phyloP scores from a whole-genome alignment of 2,329 filamentous ascomycete genomes.

The Alternaria postmessia region DNA sequence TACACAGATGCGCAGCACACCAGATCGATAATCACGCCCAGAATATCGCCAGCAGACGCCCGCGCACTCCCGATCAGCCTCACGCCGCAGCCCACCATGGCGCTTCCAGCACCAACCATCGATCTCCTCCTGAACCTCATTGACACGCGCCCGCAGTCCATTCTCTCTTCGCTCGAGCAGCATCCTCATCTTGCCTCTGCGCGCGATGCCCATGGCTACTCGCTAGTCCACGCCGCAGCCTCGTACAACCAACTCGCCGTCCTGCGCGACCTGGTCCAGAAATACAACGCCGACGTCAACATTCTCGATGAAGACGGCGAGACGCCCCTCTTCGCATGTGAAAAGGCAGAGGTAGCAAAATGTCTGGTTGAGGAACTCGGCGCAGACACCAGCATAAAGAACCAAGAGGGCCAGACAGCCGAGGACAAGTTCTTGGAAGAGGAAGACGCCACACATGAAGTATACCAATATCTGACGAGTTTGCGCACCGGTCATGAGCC shows the following conservation, averaged over 20 bases:
- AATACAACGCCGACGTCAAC: conserved; percentile 81
- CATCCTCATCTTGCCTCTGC: conserved; percentile 78
- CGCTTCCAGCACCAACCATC: conserved; percentile 51
- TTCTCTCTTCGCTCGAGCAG: conserved; percentile 77
- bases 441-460: conserved; percentile 79
- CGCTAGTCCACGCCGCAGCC: conserved; percentile 87
- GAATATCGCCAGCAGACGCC: not conserved
- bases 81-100: conserved; percentile 27
- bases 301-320: conserved; percentile 90
- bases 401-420: conserved; percentile 80
- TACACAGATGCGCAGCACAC: conserved; percentile 7
- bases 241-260: conserved; percentile 90
- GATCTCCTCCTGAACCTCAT: conserved; percentile 65
- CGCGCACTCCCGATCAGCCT: not conserved
- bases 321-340: conserved; percentile 92
- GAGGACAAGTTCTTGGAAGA: conserved; percentile 77
- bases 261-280: conserved; percentile 75
- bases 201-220: conserved; percentile 94
- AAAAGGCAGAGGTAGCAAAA: conserved; percentile 79
- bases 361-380: conserved; percentile 84
- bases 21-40: not conserved
- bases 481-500: conserved; percentile 38
- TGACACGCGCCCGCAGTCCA: conserved; percentile 77
- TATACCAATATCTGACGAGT: conserved; percentile 72
- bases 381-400: conserved; percentile 70